Percentiles rank a stretch among this genome's conserved stretches.
These are phyloP conservation scores for Cyclaneusma minus DNA, from an alignment of 2,329 filamentous ascomycete species.

Conservation along the genomic window DNA sequence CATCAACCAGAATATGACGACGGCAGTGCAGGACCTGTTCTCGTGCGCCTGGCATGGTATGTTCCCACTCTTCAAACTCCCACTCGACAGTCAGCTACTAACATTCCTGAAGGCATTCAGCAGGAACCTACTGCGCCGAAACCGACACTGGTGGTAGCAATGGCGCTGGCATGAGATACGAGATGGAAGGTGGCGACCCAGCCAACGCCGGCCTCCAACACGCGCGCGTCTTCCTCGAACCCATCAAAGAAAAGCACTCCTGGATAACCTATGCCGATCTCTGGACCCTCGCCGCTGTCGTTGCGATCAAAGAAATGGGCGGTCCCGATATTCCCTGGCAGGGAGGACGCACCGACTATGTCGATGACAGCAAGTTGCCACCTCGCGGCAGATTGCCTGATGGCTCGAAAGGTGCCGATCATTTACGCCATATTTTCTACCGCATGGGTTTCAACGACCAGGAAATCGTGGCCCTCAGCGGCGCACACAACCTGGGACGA, in stretches of 20 bases:
- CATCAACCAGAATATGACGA: constrained; percentile 49
- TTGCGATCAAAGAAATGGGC: constrained; percentile 43
- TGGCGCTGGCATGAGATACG: constrained; percentile 51
- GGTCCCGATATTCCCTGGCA: constrained; percentile 40
- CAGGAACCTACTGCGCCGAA: constrained; percentile 42
- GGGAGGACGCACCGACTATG: constrained; percentile 43
- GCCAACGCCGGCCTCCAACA: constrained; percentile 50
- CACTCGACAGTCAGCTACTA: constrained; percentile 2
- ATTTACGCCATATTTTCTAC: constrained; percentile 38
- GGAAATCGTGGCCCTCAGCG: constrained; percentile 39
- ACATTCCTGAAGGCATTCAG: constrained; percentile 33
- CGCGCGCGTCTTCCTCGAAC: constrained; percentile 47
- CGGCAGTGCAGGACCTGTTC: constrained; percentile 45
- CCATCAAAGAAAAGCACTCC: constrained; percentile 38
- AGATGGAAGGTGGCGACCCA: constrained; percentile 46
- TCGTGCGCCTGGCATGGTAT: constrained; percentile 47
- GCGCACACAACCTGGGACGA: constrained; percentile 39
- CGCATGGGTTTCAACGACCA: constrained; percentile 45
- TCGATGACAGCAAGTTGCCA: constrained; percentile 43
- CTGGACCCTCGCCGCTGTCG: constrained; percentile 45
- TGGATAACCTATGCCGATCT: constrained; percentile 53
- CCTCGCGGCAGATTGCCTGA: constrained; percentile 41
- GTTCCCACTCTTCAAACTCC: constrained; percentile 7
- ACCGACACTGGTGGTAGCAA: constrained; percentile 48
- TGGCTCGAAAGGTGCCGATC: constrained; percentile 34